Evolutionary conservation across 225 moss, liverwort and hornwort species (phyloP).

Genomic region (Ulota crispa): DNA sequence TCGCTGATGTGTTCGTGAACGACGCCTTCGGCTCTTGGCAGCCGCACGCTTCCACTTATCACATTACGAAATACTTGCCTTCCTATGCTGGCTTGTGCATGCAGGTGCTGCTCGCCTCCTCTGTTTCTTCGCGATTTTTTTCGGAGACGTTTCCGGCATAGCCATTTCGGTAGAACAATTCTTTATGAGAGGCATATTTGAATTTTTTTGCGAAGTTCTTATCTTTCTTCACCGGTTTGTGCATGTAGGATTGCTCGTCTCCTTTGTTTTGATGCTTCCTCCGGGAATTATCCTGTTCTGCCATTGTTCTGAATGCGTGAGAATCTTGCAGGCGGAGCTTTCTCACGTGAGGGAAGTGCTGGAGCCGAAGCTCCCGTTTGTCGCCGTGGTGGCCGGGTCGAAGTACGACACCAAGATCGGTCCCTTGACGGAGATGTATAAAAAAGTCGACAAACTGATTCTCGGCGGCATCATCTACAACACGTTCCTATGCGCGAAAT

Average conservation of each 20-base stretch:
- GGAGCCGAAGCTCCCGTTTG: constrained; percentile 70
- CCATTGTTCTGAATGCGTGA: not conserved
- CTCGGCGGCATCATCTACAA: constrained; percentile 91
- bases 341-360: constrained; percentile 73
- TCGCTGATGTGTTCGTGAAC: constrained; percentile 94
- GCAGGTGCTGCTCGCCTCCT: constrained; percentile 58
- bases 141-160: not conserved
- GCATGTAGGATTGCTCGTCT: not conserved
- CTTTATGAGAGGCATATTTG: not conserved
- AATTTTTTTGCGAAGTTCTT: not conserved
- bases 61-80: constrained; percentile 86
- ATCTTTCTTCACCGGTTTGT: not conserved
- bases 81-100: constrained; percentile 89
- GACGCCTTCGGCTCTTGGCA: constrained; percentile 98
- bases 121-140: not conserved
- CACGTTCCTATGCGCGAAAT: constrained; percentile 85
- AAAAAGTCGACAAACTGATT: constrained; percentile 69
- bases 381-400: constrained; percentile 83
- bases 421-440: constrained; percentile 78
- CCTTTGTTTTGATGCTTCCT: not conserved
- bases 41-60: constrained; percentile 78
- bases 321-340: constrained; percentile 63
- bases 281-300: not conserved
- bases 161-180: not conserved
- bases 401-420: constrained; percentile 97